Percentiles rank a stretch among this genome's conserved stretches.
These are phyloP conservation scores for Davidsoniella virescens DNA, from an alignment of 2,329 filamentous ascomycete species.

Conservation along the genomic window DNA sequence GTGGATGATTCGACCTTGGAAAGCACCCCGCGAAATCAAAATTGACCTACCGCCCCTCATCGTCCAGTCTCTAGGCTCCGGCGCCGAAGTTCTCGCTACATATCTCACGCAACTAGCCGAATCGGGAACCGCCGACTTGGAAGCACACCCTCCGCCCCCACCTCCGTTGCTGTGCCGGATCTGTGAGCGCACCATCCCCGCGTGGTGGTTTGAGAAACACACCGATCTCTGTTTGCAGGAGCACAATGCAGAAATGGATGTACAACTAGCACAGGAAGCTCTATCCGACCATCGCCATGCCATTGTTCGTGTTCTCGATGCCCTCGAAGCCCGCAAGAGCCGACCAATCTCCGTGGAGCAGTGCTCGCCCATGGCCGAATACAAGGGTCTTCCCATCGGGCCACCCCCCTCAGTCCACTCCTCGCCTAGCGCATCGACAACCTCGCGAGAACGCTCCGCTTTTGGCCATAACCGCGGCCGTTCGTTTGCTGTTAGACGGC, in stretches of 20 bases:
- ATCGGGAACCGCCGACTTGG: constrained; percentile 57
- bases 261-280: constrained; percentile 87
- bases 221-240: constrained; percentile 92
- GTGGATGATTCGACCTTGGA: constrained; percentile 98
- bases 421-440: constrained; percentile 55
- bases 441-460: constrained; percentile 57
- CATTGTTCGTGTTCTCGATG: constrained; percentile 90
- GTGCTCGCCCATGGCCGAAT: constrained; percentile 49
- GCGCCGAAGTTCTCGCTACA: constrained; percentile 84
- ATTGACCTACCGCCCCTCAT: constrained; percentile 83
- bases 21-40: constrained; percentile 76
- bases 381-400: constrained; percentile 77
- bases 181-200: constrained; percentile 89
- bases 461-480: constrained; percentile 66
- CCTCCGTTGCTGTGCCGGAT: constrained; percentile 84
- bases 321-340: constrained; percentile 63
- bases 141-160: constrained; percentile 65
- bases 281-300: constrained; percentile 83
- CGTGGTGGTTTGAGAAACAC: constrained; percentile 99
- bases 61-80: constrained; percentile 84
- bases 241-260: constrained; percentile 92
- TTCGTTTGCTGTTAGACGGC: constrained; percentile 81
- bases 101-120: constrained; percentile 86
- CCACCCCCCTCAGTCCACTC: constrained; percentile 54
- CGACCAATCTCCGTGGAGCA: constrained; percentile 42